Base-by-base conservation (phyloP, 2,329 filamentous ascomycete genomes). In the Eutypella sp. region DNA sequence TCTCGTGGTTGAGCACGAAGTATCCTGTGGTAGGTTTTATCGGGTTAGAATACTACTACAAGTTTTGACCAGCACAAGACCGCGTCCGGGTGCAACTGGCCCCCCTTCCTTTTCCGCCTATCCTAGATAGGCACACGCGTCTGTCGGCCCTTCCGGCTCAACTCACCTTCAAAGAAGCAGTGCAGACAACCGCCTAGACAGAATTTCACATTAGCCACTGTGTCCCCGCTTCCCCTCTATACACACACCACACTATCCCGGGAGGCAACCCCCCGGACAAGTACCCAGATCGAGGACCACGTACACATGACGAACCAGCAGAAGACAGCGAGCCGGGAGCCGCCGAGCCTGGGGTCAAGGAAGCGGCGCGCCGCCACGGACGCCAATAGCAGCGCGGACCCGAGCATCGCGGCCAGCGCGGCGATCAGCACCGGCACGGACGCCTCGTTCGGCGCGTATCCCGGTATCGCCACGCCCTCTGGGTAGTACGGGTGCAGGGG, bases 101-200 rank as follows among this genome's bases (percentile, higher is more conserved):
- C n/a, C n/a, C n/a, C n/a, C n/a, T n/a, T n/a, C n/a, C n/a, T n/a
- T n/a, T n/a, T n/a, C n/a, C n/a, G n/a, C n/a, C n/a, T n/a, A n/a
- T n/a, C n/a, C n/a, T n/a, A n/a, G n/a, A n/a, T n/a, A n/a, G n/a
- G n/a, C n/a, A n/a, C n/a, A n/a, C n/a, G n/a, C n/a, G n/a, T n/a
- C n/a, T n/a, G n/a, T n/a, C n/a, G n/a, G n/a, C n/a, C n/a, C n/a
- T n/a, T n/a, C n/a, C n/a, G n/a, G n/a, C n/a, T n/a, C 22, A 24
- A 47, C 63, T 50, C 53, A 81, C 85, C 87, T 70, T 95, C 89
- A 64, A 95, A 95, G 59, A 86, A 83, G 45, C 85, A 75, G 67
- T 96, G 90, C 31, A 95, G 73, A 54, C 76, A 81, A 2, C 81
- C 82, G 55, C 79, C 81, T 84, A 42, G 2, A 41, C 18, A 11